Percentiles rank a stretch among this genome's conserved stretches.
Conservation (phyloP, 371 early-diverging fungal species). For the Mortierella sp. region DNA sequence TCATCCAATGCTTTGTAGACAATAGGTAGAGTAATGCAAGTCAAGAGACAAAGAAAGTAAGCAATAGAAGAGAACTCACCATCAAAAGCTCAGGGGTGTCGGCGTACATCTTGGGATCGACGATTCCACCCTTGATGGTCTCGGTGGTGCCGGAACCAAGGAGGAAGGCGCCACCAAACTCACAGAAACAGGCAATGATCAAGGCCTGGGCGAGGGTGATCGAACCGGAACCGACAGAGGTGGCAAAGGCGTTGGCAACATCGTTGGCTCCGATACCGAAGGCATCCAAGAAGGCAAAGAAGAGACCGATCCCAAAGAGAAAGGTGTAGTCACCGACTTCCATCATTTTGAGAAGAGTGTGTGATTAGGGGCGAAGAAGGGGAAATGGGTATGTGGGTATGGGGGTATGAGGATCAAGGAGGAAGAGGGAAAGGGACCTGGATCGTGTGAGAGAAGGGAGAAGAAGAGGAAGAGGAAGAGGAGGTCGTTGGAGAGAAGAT, state of each 20-base stretch:
- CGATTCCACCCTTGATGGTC: conserved; percentile 83
- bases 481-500: not conserved
- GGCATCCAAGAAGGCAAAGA: conserved; percentile 77
- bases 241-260: conserved; percentile 92
- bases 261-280: conserved; percentile 91
- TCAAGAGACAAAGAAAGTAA: not conserved
- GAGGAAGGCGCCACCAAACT: conserved; percentile 86
- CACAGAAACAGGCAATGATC: conserved; percentile 86
- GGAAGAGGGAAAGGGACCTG: not conserved
- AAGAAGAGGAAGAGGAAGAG: not conserved
- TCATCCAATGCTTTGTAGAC: too few relatives aligned
- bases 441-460: not conserved
- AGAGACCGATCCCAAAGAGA: conserved; percentile 81
- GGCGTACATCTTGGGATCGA: conserved; percentile 65
- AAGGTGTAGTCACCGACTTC: conserved; percentile 76
- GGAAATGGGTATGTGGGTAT: not conserved
- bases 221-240: conserved; percentile 88
- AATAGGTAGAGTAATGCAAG: not conserved
- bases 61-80: conserved; percentile 33
- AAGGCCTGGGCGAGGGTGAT: conserved; percentile 81
- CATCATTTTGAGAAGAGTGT: conserved; percentile 62
- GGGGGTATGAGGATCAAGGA: not conserved
- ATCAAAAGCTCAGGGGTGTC: conserved; percentile 81
- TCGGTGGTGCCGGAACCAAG: conserved; percentile 82
- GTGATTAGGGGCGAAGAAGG: not conserved